A percentile compares a stretch with the other conserved stretches of the same genome.
phyloP scores from a whole-genome alignment of 106 monocot genomes.

The Dendrobium huoshanense region DNA sequence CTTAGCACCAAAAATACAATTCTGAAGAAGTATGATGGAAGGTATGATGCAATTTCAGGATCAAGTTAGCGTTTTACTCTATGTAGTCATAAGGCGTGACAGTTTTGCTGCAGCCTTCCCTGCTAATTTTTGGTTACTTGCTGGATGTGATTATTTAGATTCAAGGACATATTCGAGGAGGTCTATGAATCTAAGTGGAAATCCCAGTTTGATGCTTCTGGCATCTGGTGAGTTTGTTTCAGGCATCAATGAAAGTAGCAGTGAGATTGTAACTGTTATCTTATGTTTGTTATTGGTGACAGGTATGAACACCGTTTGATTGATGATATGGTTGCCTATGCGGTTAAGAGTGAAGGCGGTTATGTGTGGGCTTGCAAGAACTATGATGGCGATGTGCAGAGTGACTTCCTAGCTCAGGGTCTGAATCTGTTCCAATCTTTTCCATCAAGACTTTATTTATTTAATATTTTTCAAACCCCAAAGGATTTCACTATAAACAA shows the following conservation, averaged over 20 bases:
- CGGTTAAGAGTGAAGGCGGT: conserved; percentile 86
- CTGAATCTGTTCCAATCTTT: background rate
- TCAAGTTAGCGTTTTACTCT: background rate
- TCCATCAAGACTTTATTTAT: background rate
- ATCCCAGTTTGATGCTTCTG: conserved; percentile 80
- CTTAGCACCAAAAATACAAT: conserved; percentile 99
- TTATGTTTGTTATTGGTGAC: conserved; percentile 9
- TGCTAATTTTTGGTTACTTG: background rate
- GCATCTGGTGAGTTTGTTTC: conserved; percentile 59
- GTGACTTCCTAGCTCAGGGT: conserved; percentile 99
- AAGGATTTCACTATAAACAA: background rate
- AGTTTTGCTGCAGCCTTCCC: background rate
- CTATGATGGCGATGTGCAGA: conserved; percentile 98
- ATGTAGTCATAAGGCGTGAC: background rate
- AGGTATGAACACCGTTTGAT: conserved; percentile 98
- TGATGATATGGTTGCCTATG: conserved; percentile 99
- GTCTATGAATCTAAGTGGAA: conserved; percentile 87
- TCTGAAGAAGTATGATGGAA: conserved; percentile 96
- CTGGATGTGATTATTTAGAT: conserved; percentile 30
- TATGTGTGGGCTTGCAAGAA: conserved; percentile 99
- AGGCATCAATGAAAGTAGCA: background rate
- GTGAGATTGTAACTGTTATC: background rate
- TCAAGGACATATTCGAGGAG: conserved; percentile 97
- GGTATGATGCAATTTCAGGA: conserved; percentile 25
- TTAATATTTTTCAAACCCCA: background rate